Evolutionary conservation across 768 basidiomycete species (phyloP).

Genomic region (Strobilomyces dryophilus): DNA sequence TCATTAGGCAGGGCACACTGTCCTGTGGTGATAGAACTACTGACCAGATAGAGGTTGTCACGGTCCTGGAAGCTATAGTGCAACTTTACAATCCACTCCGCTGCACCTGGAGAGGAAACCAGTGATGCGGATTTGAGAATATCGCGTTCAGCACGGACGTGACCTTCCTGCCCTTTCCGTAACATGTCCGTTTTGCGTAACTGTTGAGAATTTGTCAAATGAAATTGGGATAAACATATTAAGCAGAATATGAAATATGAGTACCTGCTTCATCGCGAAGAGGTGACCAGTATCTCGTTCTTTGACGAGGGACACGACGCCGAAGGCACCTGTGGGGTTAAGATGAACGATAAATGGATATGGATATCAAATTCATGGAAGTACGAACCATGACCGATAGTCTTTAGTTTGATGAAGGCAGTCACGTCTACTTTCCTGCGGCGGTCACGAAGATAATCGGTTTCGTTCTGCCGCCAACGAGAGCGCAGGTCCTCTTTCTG

Average conservation of each 20-base stretch:
- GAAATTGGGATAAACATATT: slow-evolving; percentile 24
- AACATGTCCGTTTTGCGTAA: slow-evolving; percentile 90
- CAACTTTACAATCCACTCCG: slow-evolving; percentile 92
- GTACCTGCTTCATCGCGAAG: slow-evolving; percentile 96
- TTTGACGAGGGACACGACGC: slow-evolving; percentile 89
- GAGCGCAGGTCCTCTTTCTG: slow-evolving; percentile 70
- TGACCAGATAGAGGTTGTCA: slow-evolving; percentile 90
- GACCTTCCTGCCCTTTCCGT: slow-evolving; percentile 95
- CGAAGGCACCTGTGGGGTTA: slow-evolving; percentile 75
- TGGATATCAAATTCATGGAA: slow-evolving; percentile 25
- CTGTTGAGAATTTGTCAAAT: slow-evolving; percentile 37
- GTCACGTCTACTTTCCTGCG: slow-evolving; percentile 79
- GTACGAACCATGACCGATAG: slow-evolving; percentile 82
- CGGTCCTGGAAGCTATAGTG: slow-evolving; percentile 94
- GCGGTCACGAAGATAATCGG: slow-evolving; percentile 80
- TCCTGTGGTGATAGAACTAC: slow-evolving; percentile 36
- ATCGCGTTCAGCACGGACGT: slow-evolving; percentile 94
- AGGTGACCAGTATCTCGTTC: slow-evolving; percentile 76
- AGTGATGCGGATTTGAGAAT: slow-evolving; percentile 87
- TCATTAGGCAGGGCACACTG: slow-evolving; percentile 18
- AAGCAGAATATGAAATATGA: slow-evolving; percentile 25
- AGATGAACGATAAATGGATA: slow-evolving; percentile 22
- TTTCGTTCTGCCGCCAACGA: slow-evolving; percentile 86
- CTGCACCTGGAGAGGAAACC: slow-evolving; percentile 65
- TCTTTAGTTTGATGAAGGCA: slow-evolving; percentile 86